phyloP scores from a whole-genome alignment of 108 stramenopile species.

The Pseudonitzschia pungens region DNA sequence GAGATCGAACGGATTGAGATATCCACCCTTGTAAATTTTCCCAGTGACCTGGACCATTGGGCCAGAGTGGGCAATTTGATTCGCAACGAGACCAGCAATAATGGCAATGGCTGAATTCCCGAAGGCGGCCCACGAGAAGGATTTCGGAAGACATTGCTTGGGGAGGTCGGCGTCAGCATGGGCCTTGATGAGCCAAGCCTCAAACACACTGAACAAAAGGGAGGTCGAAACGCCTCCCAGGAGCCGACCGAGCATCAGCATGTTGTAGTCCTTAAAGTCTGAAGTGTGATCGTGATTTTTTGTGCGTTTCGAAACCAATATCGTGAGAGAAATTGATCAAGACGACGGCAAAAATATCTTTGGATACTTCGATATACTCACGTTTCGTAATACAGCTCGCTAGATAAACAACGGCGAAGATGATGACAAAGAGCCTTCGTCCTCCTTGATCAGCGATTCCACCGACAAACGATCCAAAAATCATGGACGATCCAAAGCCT shows the following conservation, averaged over 20 bases:
- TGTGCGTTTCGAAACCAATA: background rate
- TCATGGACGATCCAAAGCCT: constrained; percentile 83
- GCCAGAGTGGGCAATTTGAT: constrained; percentile 48
- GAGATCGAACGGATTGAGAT: constrained; percentile 92
- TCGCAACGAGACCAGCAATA: constrained; percentile 90
- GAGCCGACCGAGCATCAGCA: constrained; percentile 90
- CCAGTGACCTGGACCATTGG: constrained; percentile 38
- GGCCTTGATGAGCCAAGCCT: constrained; percentile 92
- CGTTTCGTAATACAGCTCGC: constrained; percentile 84
- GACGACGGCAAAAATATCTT: background rate
- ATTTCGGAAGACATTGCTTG: constrained; percentile 69
- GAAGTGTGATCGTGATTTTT: background rate
- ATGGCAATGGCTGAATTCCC: constrained; percentile 94
- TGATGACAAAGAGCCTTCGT: constrained; percentile 75
- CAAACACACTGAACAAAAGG: constrained; percentile 89
- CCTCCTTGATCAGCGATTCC: constrained; percentile 78
- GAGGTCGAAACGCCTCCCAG: constrained; percentile 92
- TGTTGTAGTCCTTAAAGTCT: constrained; percentile 78
- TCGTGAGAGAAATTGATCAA: background rate
- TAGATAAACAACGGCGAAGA: constrained; percentile 89
- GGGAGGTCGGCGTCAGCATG: constrained; percentile 71
- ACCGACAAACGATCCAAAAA: constrained; percentile 67
- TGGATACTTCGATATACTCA: constrained; percentile 28
- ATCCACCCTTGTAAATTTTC: constrained; percentile 73
- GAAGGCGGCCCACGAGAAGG: constrained; percentile 86